Evolutionary conservation across 2,329 filamentous ascomycete species (phyloP).

Genomic region (Cladosporium halotolerans): DNA sequence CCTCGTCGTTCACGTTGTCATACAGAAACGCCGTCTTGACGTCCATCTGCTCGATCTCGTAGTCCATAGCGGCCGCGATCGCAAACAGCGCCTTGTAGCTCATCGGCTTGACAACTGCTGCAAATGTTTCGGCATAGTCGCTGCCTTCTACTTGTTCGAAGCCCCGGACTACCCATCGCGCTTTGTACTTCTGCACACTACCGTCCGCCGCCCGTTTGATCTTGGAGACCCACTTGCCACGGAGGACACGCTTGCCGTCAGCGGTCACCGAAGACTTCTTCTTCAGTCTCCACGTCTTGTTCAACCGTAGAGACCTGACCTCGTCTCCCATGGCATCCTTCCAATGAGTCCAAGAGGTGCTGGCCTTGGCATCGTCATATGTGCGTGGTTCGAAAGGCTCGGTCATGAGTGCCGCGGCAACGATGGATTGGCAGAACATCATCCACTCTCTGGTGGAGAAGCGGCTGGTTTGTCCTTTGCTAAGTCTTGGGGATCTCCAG

Average conservation of each 20-base stretch:
- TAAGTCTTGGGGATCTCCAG: too few species aligned
- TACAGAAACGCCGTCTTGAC: conserved; percentile 30
- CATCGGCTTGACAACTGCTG: conserved; percentile 16
- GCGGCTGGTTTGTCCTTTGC: too few species aligned
- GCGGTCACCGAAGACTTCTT: background rate
- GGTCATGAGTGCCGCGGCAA: background rate
- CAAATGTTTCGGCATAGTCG: conserved; percentile 27
- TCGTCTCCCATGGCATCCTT: background rate
- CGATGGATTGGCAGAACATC: too few species aligned
- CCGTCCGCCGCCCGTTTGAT: background rate
- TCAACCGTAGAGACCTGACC: background rate
- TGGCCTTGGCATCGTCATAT: background rate
- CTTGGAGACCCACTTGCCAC: background rate
- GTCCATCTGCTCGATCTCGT: conserved; percentile 28
- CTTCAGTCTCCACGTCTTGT: background rate
- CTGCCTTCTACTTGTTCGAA: conserved; percentile 24
- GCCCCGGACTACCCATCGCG: conserved; percentile 24
- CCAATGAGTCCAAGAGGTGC: background rate
- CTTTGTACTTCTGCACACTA: conserved; percentile 19
- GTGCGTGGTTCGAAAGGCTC: background rate
- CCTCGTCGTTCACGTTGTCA: conserved; percentile 20
- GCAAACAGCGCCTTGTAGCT: conserved; percentile 25
- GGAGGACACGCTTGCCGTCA: background rate
- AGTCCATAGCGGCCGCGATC: conserved; percentile 16
- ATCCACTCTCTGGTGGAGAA: too few species aligned